phyloP scores from a whole-genome alignment of 108 stramenopile species.

The Skeletonema potamos region DNA sequence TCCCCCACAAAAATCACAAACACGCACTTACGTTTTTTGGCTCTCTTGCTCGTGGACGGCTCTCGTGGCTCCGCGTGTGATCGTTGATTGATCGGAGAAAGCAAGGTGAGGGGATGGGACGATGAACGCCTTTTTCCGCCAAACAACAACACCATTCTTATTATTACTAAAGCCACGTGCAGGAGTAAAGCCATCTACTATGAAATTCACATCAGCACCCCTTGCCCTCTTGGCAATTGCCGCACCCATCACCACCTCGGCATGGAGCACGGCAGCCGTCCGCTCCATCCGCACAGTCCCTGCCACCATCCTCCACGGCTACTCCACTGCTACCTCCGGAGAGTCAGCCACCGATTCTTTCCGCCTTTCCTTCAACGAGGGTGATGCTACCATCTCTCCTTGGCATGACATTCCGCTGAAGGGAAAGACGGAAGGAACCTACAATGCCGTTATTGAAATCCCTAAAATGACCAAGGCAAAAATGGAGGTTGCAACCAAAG shows the following conservation, averaged over 20 bases:
- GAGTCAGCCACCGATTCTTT: conserved; percentile 84
- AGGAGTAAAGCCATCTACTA: conserved; percentile 20
- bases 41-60: too few species aligned
- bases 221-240: conserved; percentile 57
- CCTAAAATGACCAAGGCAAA: conserved; percentile 99
- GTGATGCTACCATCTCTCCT: conserved; percentile 63
- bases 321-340: conserved; percentile 61
- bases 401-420: conserved; percentile 90
- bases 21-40: too few species aligned
- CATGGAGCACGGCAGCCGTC: conserved; percentile 51
- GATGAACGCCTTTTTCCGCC: neutral
- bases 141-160: neutral
- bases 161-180: neutral
- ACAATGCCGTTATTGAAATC: conserved; percentile 98
- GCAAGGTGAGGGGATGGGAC: too few species aligned
- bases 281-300: conserved; percentile 24
- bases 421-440: conserved; percentile 51
- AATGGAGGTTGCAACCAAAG: conserved; percentile 99
- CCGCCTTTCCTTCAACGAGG: conserved; percentile 77
- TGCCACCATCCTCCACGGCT: conserved; percentile 51
- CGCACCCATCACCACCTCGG: conserved; percentile 50
- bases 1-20: too few species aligned
- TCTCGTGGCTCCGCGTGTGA: too few species aligned
- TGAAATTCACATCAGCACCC: conserved; percentile 63
- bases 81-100: too few species aligned